Evolutionary conservation across 306 rosid genomes (phyloP).

Genomic region (Cicer cuneatum): DNA sequence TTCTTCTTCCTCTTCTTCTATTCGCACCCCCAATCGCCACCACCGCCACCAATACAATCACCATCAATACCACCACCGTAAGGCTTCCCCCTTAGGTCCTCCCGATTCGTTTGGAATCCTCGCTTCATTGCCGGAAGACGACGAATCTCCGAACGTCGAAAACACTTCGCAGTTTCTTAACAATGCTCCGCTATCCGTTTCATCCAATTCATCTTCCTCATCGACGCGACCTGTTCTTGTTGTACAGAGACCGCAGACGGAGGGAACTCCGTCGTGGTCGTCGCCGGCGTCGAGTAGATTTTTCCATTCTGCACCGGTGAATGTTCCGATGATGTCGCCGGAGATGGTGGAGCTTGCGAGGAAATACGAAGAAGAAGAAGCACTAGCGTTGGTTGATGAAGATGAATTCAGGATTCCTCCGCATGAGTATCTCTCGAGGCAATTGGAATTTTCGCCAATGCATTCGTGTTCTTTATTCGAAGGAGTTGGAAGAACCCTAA

Average conservation of each 20-base stretch:
- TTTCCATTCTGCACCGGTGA: conserved; percentile 79
- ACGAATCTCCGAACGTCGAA: conserved; percentile 46
- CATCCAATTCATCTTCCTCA: conserved; percentile 37
- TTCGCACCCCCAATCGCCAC: conserved; percentile 47
- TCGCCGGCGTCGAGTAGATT: conserved; percentile 53
- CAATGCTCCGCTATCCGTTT: conserved; percentile 51
- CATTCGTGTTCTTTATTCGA: conserved; percentile 77
- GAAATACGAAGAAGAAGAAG: conserved; percentile 46
- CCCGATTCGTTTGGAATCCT: conserved; percentile 78
- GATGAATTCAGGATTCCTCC: conserved; percentile 76
- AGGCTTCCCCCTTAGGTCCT: conserved; percentile 44
- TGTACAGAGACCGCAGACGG: conserved; percentile 23
- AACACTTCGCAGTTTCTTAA: conserved; percentile 54
- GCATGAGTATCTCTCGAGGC: conserved; percentile 70
- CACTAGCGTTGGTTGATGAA: conserved; percentile 37
- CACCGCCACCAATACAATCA: conserved; percentile 35
- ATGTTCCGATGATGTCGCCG: conserved; percentile 62
- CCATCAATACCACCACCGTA: conserved; percentile 39
- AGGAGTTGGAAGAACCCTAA: conserved; percentile 83
- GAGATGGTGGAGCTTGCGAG: conserved; percentile 37
- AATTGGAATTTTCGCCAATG: conserved; percentile 56
- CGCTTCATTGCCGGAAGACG: conserved; percentile 76
- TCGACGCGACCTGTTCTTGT: conserved; percentile 26
- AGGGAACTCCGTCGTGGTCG: conserved; percentile 38
- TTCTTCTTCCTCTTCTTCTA: conserved; percentile 49